Evolutionary conservation across 2,329 filamentous ascomycete species (phyloP), one percentile per base, ranked within the genome.

Genomic region (Ophiostoma sp.): DNA sequence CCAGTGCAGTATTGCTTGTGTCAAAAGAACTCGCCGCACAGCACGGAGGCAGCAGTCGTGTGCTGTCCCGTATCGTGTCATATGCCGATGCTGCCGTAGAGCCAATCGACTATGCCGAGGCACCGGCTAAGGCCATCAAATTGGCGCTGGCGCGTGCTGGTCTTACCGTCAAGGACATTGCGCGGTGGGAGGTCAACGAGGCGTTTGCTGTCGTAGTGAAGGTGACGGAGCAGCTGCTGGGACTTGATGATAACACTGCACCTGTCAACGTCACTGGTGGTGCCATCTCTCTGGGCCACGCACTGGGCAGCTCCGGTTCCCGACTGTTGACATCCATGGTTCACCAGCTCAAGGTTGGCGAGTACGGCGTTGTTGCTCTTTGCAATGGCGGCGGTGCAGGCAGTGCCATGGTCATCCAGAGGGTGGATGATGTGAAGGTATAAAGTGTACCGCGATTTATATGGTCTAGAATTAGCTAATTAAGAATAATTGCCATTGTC

Each of bases 331-430:
- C 59, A 17, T 22, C 59, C 5, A 3, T 63, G 19, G 59, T 63
- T 17, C 59, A 63, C 33, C 31, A 63, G 31, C 59, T 63, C 0
- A 39, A 63, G 31, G 31, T 39, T 2, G 59, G 59, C 31, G 59
- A 39, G 17, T 63, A 61, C 31, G 57, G 57, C 15, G 28, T 61
- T 6, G 57, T 63, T n/a, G 59, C 59, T 6, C 59, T 63, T 19
- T 63, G 59, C 19, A 63, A 63, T 22, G 59, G 59, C 2, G 59
- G 59, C 3, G 59, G 59, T n/a, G 59, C 59, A 7, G 59, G 59
- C 31, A 39, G 59, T 63, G 59, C 59, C 59, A 39, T 63, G 59
- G 31, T 63, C 19, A 33, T 63, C 31, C 59, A 63, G 59, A 19
- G 59, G 7, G 59, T 63, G 19, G 59, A 63, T 12, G 31, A 36